Evolutionary conservation across 495 filamentous ascomycete species (phyloP).

Genomic region (Penicillium turbatum): DNA sequence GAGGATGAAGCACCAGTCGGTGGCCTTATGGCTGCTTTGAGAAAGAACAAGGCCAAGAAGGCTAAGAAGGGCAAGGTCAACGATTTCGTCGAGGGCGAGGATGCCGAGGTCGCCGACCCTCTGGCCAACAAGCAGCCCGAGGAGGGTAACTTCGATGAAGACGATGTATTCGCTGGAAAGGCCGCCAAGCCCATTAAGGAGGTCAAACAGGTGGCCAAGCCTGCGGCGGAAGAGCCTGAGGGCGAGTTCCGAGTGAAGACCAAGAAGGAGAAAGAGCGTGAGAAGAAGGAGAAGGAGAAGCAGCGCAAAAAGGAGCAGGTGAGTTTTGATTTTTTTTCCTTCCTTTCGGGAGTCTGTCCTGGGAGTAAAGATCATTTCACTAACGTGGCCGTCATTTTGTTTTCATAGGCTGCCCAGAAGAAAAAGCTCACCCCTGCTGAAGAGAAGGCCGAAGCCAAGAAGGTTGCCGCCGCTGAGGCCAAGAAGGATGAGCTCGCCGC

Average conservation of each 20-base stretch:
- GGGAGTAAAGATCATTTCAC: not conserved
- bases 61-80: conserved; percentile 84
- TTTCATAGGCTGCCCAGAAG: conserved; percentile 58
- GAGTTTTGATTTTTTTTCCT: conserved; percentile 14
- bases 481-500: conserved; percentile 30
- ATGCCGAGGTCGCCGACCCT: conserved; percentile 42
- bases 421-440: conserved; percentile 45
- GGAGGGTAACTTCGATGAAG: conserved; percentile 83
- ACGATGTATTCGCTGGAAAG: conserved; percentile 69
- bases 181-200: conserved; percentile 56
- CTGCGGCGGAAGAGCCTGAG: conserved; percentile 49
- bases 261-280: conserved; percentile 96
- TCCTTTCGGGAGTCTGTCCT: not conserved
- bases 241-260: conserved; percentile 69
- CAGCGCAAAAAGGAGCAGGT: conserved; percentile 89
- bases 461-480: conserved; percentile 39
- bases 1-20: conserved; percentile 54
- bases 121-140: conserved; percentile 69
- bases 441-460: conserved; percentile 31
- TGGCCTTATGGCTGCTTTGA: conserved; percentile 79
- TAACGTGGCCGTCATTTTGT: conserved; percentile 3
- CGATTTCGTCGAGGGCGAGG: conserved; percentile 71
- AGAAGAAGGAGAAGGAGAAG: conserved; percentile 91
- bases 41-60: conserved; percentile 87
- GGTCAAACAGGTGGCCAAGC: conserved; percentile 39